These are phyloP conservation scores for Pulveroboletus sp. DNA, from an alignment of 768 basidiomycete genomes.

Conservation along the genomic window DNA sequence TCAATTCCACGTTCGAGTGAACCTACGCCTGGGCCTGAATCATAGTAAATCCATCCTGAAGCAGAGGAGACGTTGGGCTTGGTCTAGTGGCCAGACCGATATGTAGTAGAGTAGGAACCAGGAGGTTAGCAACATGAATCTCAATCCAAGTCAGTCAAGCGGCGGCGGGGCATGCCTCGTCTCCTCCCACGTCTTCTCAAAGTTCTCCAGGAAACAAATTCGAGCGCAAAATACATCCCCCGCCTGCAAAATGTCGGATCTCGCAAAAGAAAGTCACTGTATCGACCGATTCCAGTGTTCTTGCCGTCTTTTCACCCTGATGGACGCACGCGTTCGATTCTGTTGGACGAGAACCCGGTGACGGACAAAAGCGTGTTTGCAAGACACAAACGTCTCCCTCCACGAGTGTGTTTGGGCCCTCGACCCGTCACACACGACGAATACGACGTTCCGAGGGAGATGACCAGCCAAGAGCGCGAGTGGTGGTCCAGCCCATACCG, in stretches of 20 bases:
- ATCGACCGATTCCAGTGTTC: conserved; percentile 32
- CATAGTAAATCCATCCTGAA: no score
- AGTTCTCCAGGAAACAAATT: conserved; percentile 31
- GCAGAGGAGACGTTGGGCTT: no score
- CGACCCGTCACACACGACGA: conserved; percentile 19
- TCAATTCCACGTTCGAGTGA: no score
- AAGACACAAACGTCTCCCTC: conserved; percentile 58
- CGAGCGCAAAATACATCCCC: conserved; percentile 11
- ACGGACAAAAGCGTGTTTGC: conserved; percentile 46
- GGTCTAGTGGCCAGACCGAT: neutral
- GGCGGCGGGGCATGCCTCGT: conserved; percentile 55
- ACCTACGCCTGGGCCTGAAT: no score
- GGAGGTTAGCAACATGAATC: no score
- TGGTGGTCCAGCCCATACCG: conserved; percentile 81
- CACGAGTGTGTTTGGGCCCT: conserved; percentile 37
- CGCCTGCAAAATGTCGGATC: conserved; percentile 4
- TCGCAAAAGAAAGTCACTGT: conserved; percentile 32
- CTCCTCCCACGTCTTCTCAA: conserved; percentile 64
- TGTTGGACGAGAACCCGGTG: conserved; percentile 62
- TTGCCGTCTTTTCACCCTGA: conserved; percentile 43
- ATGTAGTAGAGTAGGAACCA: conserved; percentile 23
- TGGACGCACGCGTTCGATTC: conserved; percentile 53
- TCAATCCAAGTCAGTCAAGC: neutral
- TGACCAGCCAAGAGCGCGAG: conserved; percentile 58
- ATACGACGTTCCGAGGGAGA: conserved; percentile 47